Evolutionary conservation across 2,329 filamentous ascomycete genomes (phyloP), one percentile per base, ranked within the genome.

Genomic region (Xylaria sp.): DNA sequence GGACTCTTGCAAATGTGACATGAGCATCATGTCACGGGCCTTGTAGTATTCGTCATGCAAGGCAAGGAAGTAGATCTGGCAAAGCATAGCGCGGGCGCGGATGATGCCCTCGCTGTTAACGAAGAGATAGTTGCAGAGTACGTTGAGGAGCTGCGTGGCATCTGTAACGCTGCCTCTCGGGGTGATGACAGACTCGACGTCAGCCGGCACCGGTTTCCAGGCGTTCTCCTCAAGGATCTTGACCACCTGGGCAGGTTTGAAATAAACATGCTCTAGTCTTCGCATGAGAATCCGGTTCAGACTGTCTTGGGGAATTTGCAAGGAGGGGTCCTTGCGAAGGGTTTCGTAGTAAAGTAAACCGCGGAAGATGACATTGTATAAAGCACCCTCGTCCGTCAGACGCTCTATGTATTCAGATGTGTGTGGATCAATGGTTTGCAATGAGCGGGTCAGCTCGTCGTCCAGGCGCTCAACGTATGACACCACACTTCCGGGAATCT

Each of bases 381-480:
- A 84, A 51, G 89, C 83, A 66, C 90, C 90, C 82, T 99, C 95
- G 73, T 99, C 95, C 58, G 91, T 90, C 63, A 99, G 82, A 62
- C 96, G 88, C 77, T 99, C 95, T 66, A 99, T 97, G 76, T 99
- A 99, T 81, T 99, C 95, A 31, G 95, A 95, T 42, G 95, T 99
- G 80, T 99, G 95, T 60, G 95, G 96, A 77, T 99, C 95, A 74
- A 99, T 97, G 79, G 90, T 92, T 79, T 99, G 95, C 55, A 99
- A 85, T n/a, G 95, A 97, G 72, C 95, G 90, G 65, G 92, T 96
- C 67, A 99, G 91, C 82, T 99, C 96, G 74, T 99, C 95, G 73
- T 99, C 95, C 19, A 99, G 86, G 74, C 95, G 87, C 84, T 99
- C 95, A 33, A 96, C 88, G 75, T 94, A 96, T 0, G 95, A 98